phyloP scores from a whole-genome alignment of 805 yeast genomes.

The Ogataea thermomethanolica region DNA sequence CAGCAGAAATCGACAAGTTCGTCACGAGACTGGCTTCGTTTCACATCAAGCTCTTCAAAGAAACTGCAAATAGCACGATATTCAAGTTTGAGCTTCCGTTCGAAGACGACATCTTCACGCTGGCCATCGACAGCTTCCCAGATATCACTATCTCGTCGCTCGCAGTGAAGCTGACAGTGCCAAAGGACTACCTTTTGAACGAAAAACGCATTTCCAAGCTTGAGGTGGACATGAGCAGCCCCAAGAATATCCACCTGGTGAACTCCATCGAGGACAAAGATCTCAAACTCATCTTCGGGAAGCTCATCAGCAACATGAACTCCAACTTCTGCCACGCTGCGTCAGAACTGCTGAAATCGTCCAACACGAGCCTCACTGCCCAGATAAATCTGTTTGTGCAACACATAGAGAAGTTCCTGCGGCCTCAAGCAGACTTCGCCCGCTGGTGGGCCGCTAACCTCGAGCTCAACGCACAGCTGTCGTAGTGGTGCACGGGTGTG shows the following conservation, averaged over 20 bases:
- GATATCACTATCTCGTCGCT: constrained; percentile 26
- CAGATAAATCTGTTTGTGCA: constrained; percentile 32
- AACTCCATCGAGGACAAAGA: constrained; percentile 29
- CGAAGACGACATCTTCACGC: constrained; percentile 26
- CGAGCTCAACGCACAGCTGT: constrained; percentile 11
- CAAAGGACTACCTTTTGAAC: constrained; percentile 31
- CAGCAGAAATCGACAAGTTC: constrained; percentile 23
- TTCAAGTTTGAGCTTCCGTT: constrained; percentile 28
- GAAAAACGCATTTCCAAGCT: constrained; percentile 20
- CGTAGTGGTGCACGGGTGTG: constrained; percentile 5
- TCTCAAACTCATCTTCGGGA: constrained; percentile 30
- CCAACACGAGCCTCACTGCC: constrained; percentile 18
- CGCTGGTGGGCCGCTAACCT: constrained; percentile 26
- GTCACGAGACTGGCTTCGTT: constrained; percentile 19
- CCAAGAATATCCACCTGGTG: constrained; percentile 25
- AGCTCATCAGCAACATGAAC: constrained; percentile 29
- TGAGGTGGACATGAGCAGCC: constrained; percentile 33
- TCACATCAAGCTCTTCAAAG: constrained; percentile 21
- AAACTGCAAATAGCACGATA: constrained; percentile 29
- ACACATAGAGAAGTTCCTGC: constrained; percentile 33
- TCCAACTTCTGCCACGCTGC: constrained; percentile 29
- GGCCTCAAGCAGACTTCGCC: constrained; percentile 25
- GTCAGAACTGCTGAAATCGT: constrained; percentile 16
- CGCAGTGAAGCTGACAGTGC: constrained; percentile 30
- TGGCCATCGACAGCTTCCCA: constrained; percentile 30